These are phyloP conservation scores for Zasmidium citrigriseum DNA, from an alignment of 2,329 filamentous ascomycete genomes.

Conservation along the genomic window DNA sequence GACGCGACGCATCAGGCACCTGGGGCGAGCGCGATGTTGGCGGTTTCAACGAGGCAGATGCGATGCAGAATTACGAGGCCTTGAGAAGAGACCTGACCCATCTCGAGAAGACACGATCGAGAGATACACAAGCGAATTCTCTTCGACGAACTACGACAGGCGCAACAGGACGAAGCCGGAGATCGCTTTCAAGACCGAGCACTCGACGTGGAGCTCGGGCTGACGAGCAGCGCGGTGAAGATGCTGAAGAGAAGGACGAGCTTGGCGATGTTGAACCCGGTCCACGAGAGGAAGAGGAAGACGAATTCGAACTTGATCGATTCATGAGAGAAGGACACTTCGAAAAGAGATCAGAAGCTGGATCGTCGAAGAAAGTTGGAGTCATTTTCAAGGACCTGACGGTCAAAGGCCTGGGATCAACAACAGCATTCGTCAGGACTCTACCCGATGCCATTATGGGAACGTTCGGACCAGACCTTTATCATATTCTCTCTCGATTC, in stretches of 20 bases:
- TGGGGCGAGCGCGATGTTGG: constrained; percentile 66
- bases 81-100: constrained; percentile 58
- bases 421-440: constrained; percentile 69
- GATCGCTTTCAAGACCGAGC: too few relatives aligned
- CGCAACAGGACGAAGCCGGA: too few relatives aligned
- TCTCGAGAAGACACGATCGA: constrained; percentile 49
- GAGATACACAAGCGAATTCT: constrained; percentile 28
- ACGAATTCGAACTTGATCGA: constrained; percentile 67
- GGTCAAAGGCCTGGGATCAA: constrained; percentile 69
- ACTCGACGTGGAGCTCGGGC: too few relatives aligned
- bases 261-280: constrained; percentile 8
- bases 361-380: constrained; percentile 74
- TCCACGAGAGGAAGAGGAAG: constrained; percentile 50
- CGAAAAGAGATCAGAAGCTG: constrained; percentile 68
- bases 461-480: constrained; percentile 80
- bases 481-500: constrained; percentile 60
- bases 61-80: constrained; percentile 62
- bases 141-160: constrained; percentile 16
- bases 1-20: constrained; percentile 47
- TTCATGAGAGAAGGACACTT: constrained; percentile 76
- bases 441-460: constrained; percentile 73
- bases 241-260: constrained; percentile 42
- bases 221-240: too few relatives aligned
- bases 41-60: constrained; percentile 52
- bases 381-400: constrained; percentile 76